phyloP scores from a whole-genome alignment of 2,329 filamentous ascomycete species.

The Fusarium acutatum region DNA sequence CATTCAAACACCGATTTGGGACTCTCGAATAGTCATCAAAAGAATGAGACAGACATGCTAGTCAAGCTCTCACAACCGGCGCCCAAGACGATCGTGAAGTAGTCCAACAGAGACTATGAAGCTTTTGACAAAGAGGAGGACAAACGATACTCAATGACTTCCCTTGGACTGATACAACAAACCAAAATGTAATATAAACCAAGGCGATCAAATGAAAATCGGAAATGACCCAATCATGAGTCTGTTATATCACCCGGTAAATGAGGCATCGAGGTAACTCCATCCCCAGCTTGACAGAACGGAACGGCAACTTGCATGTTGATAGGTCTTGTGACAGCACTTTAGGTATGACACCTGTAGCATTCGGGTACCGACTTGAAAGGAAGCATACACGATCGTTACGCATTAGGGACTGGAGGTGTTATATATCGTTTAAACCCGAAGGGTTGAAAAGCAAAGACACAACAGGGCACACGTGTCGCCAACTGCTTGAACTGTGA shows the following conservation, averaged over 20 bases:
- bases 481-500: slow-evolving; percentile 27
- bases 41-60: background rate
- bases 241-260: background rate
- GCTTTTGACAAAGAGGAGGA: background rate
- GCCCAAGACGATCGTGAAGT: slow-evolving; percentile 11
- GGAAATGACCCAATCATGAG: background rate
- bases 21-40: background rate
- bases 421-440: background rate
- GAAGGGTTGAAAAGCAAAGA: slow-evolving; percentile 10
- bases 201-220: too few relatives aligned
- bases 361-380: background rate
- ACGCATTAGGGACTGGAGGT: slow-evolving; percentile 9
- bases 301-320: slow-evolving; percentile 20
- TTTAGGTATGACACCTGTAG: slow-evolving; percentile 21
- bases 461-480: slow-evolving; percentile 35
- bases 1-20: background rate
- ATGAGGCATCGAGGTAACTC: slow-evolving; percentile 13
- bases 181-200: accelerated
- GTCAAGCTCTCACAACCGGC: slow-evolving; percentile 8
- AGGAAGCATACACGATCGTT: slow-evolving; percentile 9
- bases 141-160: background rate
- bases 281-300: background rate
- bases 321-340: slow-evolving; percentile 12
- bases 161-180: background rate
- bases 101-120: slow-evolving; percentile 7